These are phyloP conservation scores for Ceratocystis eucalypticola DNA, from an alignment of 2,329 filamentous ascomycete genomes.

Conservation along the genomic window DNA sequence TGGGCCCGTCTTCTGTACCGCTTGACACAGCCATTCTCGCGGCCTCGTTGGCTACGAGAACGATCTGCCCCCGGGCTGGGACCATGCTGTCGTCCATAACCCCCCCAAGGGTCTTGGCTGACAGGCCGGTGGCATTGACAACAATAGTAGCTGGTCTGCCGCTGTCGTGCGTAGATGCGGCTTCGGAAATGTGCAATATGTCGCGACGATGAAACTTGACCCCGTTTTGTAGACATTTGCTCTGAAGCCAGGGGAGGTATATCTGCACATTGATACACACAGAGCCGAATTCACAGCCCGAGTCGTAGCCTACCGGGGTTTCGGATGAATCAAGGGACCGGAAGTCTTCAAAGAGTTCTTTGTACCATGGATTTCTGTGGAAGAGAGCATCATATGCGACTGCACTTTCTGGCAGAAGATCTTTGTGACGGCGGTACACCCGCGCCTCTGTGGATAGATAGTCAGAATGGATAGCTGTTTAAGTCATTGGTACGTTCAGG, in stretches of 20 bases:
- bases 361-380: constrained; percentile 58
- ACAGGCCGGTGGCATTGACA: constrained; percentile 74
- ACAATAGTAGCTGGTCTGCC: constrained; percentile 35
- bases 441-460: constrained; percentile 30
- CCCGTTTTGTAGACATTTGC: constrained; percentile 62
- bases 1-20: constrained; percentile 57
- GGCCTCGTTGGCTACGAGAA: constrained; percentile 68
- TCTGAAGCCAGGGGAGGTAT: constrained; percentile 75
- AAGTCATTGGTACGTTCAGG: neutral
- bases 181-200: constrained; percentile 60
- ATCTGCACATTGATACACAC: constrained; percentile 85
- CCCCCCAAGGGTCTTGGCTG: constrained; percentile 62
- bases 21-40: constrained; percentile 56
- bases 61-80: constrained; percentile 70
- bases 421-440: constrained; percentile 47
- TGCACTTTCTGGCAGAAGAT: constrained; percentile 30
- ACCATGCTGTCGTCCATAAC: constrained; percentile 61
- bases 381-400: constrained; percentile 51
- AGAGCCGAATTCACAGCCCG: constrained; percentile 63
- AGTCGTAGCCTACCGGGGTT: constrained; percentile 52
- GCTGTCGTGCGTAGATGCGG: constrained; percentile 25
- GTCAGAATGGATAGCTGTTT: neutral
- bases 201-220: constrained; percentile 51
- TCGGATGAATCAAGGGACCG: constrained; percentile 43
- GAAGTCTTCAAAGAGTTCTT: constrained; percentile 57